Conservation (phyloP, 2,329 filamentous ascomycete genomes). For the Talaromyces sp. region DNA sequence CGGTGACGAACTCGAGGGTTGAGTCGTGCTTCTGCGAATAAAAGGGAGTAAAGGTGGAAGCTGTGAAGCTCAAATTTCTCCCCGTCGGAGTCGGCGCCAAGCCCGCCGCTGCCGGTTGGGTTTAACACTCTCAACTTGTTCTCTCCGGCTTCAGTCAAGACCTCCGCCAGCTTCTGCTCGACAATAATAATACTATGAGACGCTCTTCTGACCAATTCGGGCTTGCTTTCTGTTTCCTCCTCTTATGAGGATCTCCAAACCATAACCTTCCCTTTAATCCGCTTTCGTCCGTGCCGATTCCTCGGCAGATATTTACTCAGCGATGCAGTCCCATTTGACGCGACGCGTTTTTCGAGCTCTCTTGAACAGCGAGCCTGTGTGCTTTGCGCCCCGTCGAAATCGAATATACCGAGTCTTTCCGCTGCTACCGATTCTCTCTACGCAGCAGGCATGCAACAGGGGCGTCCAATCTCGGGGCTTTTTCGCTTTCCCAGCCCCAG, state of each 20-base stretch:
- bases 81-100: conserved; percentile 3
- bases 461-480: conserved; percentile 26
- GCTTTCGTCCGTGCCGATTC: neutral
- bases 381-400: conserved; percentile 31
- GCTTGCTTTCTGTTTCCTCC: neutral
- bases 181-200: neutral
- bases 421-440: conserved; percentile 15
- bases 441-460: conserved; percentile 27
- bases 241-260: neutral
- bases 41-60: neutral
- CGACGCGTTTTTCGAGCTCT: conserved; percentile 40
- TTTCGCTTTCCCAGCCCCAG: conserved; percentile 36
- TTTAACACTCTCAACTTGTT: neutral
- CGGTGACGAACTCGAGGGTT: neutral
- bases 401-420: conserved; percentile 22
- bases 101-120: conserved; percentile 1
- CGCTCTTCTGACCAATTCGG: neutral
- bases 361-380: conserved; percentile 39
- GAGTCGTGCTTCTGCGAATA: neutral
- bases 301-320: neutral
- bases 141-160: neutral
- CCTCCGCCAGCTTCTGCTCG: neutral
- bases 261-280: neutral
- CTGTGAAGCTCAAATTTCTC: conserved; percentile 6
- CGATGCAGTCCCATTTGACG: conserved; percentile 39